Evolutionary conservation across 192 early-diverging fungal genomes (phyloP), one percentile per base, ranked within the genome.

Genomic region (Linnemannia zychae): DNA sequence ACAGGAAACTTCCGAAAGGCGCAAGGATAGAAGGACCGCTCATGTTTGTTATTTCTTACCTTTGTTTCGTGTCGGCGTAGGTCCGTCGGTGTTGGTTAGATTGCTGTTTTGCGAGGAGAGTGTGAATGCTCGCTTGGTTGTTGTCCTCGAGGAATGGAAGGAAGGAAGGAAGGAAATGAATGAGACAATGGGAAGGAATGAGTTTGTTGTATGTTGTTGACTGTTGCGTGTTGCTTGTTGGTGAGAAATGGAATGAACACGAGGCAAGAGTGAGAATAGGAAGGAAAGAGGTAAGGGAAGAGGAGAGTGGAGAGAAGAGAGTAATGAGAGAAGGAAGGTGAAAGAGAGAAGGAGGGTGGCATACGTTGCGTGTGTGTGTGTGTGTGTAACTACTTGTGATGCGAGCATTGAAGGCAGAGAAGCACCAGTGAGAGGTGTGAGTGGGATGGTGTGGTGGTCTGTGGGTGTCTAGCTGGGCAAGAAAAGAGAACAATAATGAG

Each of bases 261-360:
- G n/a, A n/a, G n/a, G n/a, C n/a, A n/a, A n/a, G n/a, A n/a, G n/a
- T n/a, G 36, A 38, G 49, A 77, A n/a, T 36, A 72, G 33, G 16
- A 69, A 17, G 24, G 44, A 17, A 68, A 50, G 17, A 48, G 6
- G 74, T 22, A n/a, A 66, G 38, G 72, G 11, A 37, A 74, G 60
- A 44, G 71, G n/a, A 40, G 28, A 53, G 63, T 33, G 28, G 37
- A 15, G 16, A 36, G 31, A 52, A 63, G 46, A 73, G 75, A 72
- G 81, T 31, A 63, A 82, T 4, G 74, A 88, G 33, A 57, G 17
- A 77, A 74, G 48, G 80, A 87, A 49, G 80, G 76, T 46, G n/a
- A 63, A 82, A 4, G 74, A 88, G 33, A 57, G 17, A 77, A 74
- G 48, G 80, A 87, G 57, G 80, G 76, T 46, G n/a, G n/a, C n/a